Evolutionary conservation across 805 yeast genomes (phyloP).

Genomic region (Lachancea mirantina): DNA sequence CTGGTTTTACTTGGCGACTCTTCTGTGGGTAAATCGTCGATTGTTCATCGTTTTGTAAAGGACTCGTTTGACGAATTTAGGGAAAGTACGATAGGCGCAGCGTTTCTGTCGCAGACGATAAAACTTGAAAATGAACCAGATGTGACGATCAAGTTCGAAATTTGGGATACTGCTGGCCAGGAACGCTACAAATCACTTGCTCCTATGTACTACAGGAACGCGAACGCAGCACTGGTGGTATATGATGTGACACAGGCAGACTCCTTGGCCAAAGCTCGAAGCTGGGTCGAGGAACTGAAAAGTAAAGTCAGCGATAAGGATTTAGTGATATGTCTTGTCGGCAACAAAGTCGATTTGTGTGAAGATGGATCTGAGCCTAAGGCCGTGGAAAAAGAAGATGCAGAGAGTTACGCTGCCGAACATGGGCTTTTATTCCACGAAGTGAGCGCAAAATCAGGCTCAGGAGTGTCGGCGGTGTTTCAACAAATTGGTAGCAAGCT

Average conservation of each 20-base stretch:
- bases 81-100: slow-evolving; percentile 98
- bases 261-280: slow-evolving; percentile 71
- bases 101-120: slow-evolving; percentile 80
- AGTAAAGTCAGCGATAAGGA: slow-evolving; percentile 67
- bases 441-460: slow-evolving; percentile 54
- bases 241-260: slow-evolving; percentile 69
- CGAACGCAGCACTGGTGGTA: slow-evolving; percentile 80
- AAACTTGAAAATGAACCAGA: slow-evolving; percentile 25
- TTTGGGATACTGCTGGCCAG: slow-evolving; percentile 97
- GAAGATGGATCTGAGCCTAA: slow-evolving; percentile 40
- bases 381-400: slow-evolving; percentile 37
- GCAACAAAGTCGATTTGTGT: slow-evolving; percentile 71
- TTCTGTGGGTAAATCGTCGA: slow-evolving; percentile 75
- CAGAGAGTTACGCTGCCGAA: slow-evolving; percentile 49
- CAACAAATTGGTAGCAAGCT: slow-evolving; percentile 43
- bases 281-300: slow-evolving; percentile 88
- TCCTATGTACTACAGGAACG: slow-evolving; percentile 77
- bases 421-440: slow-evolving; percentile 44
- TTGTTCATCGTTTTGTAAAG: slow-evolving; percentile 73
- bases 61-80: slow-evolving; percentile 69
- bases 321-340: slow-evolving; percentile 77
- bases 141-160: slow-evolving; percentile 46
- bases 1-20: slow-evolving; percentile 75
- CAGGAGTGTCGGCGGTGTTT: slow-evolving; percentile 42
- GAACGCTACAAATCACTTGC: slow-evolving; percentile 77